Base-by-base conservation (phyloP, 148 eudicot genomes). In the Fallopia convolvulus region DNA sequence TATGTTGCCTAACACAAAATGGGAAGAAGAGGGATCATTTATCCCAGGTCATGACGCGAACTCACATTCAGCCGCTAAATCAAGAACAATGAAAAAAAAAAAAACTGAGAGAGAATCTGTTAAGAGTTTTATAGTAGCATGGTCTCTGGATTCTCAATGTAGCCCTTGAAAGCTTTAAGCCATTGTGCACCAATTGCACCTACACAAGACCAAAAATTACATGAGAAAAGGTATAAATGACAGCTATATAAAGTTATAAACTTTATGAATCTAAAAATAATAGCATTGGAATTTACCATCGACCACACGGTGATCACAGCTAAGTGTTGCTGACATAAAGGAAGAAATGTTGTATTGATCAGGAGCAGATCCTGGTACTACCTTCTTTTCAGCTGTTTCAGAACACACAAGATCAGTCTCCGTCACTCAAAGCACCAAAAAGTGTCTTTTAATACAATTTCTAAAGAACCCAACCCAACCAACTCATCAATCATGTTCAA, bases 131-230 rank as follows among this genome's bases (percentile, higher is more conserved):
- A 91, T 41, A 94, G 99, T 87, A 94, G 78, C 99, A 95, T 95
- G 1, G 94, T 81, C 80, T 92, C 97, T 12, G 99, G 99, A 80
- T 91, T 95, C 85, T 95, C 97, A 14, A 95, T 89, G 81, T 89
- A 95, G 76, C 99, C 97, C 83, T 92, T 95, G 77, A 95, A 95
- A 68, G 94, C 99, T 84, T 92, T 92, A 44, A 95, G 87, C 99
- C 99, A 95, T 81, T 92, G 94, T n/a, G 97, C 97, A 52, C 99
- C 99, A 48, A 91, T 87, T 30, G 99, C 99, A 86, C 99, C 99
- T 95, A 71, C 77, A 76, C 58, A 77, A 52, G 48, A 12, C 18
- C 18, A 61, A 77, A 66, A 56, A 56, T 32, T 23, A 48, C 52
- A 77, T 63, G 26, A 26, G 9, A 2, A 11, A 23, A 76, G 50